A percentile compares a stretch with the other conserved stretches of the same genome.
phyloP scores from a whole-genome alignment of 345 rosid genomes.

The Salix brachista region DNA sequence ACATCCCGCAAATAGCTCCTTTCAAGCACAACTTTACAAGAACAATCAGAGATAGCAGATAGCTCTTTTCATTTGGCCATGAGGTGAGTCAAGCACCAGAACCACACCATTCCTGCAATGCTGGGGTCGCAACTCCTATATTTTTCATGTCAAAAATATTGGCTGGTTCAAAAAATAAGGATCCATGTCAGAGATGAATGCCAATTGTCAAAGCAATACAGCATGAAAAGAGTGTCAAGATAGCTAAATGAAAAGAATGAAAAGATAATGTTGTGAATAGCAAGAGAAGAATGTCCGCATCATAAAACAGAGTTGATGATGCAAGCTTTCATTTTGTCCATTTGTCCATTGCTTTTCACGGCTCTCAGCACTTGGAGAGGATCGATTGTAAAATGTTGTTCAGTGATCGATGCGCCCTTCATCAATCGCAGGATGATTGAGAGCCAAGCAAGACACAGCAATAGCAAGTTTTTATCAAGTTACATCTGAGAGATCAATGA shows the following conservation, averaged over 20 bases:
- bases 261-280: too few species aligned
- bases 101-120: constrained; percentile 60
- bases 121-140: constrained; percentile 54
- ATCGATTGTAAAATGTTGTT: neutral
- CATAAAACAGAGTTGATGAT: neutral
- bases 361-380: neutral
- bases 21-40: neutral
- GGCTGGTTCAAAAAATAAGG: constrained; percentile 35
- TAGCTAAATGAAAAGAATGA: too few species aligned
- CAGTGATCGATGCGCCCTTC: neutral
- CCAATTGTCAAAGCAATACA: neutral
- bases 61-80: neutral
- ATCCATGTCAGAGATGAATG: neutral
- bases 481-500: neutral
- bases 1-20: neutral
- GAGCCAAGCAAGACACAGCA: neutral
- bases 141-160: constrained; percentile 78
- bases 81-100: constrained; percentile 24
- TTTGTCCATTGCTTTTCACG: neutral
- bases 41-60: neutral
- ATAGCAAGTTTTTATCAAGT: neutral
- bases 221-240: too few species aligned
- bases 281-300: neutral
- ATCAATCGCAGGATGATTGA: neutral
- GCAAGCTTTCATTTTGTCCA: neutral